A percentile compares a stretch with the other conserved stretches of the same genome.
Evolutionary conservation across 148 eudicot species (phyloP).

Genomic region (Camellia sinensis): DNA sequence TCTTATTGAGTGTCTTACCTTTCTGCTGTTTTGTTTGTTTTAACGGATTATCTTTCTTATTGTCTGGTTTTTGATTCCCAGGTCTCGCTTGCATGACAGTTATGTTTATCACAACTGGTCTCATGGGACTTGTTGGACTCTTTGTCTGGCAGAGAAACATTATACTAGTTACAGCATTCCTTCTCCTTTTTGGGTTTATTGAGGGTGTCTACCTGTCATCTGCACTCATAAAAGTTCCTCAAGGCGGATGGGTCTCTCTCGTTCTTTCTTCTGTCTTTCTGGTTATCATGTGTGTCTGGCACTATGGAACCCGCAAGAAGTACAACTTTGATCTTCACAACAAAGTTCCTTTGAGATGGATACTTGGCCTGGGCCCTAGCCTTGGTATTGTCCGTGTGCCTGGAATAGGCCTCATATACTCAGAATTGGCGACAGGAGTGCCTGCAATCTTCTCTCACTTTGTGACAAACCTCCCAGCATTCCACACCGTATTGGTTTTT

Average conservation of each 20-base stretch:
- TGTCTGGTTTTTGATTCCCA: conserved; percentile 28
- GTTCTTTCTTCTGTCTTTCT: conserved; percentile 63
- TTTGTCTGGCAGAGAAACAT: conserved; percentile 68
- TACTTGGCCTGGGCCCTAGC: conserved; percentile 91
- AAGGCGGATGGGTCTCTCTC: conserved; percentile 97
- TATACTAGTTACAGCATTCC: conserved; percentile 53
- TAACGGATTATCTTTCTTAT: background rate
- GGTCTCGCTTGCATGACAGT: conserved; percentile 90
- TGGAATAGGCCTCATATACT: conserved; percentile 85
- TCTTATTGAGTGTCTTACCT: background rate
- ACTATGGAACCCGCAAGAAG: conserved; percentile 84
- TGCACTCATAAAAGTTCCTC: conserved; percentile 75
- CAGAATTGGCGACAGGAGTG: conserved; percentile 89
- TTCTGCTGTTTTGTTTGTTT: background rate
- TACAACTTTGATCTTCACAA: conserved; percentile 92
- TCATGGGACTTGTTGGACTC: conserved; percentile 71
- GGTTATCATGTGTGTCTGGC: conserved; percentile 81
- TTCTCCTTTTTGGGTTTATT: conserved; percentile 61
- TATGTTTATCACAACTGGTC: conserved; percentile 85
- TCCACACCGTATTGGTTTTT: conserved; percentile 78
- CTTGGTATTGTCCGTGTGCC: conserved; percentile 97
- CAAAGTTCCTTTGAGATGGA: conserved; percentile 89
- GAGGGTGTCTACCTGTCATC: conserved; percentile 72
- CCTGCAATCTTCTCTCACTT: conserved; percentile 95
- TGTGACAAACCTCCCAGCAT: conserved; percentile 94